A percentile compares a stretch with the other conserved stretches of the same genome.
phyloP scores from a whole-genome alignment of 2,329 filamentous ascomycete genomes.

The Neonectria coccinea region DNA sequence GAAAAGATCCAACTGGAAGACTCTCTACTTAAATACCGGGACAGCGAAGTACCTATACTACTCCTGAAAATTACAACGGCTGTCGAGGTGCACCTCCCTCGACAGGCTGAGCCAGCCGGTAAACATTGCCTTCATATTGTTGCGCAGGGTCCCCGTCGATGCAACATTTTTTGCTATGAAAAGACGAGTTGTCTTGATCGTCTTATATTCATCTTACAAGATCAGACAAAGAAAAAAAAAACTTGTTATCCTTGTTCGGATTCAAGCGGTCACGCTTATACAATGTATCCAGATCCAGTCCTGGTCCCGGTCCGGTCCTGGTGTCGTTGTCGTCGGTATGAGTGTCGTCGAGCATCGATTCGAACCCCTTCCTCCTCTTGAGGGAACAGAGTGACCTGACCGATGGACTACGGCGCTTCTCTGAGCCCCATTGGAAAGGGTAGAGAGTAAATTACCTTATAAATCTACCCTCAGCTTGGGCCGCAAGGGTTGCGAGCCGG shows the following conservation, averaged over 20 bases:
- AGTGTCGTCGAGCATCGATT: not conserved
- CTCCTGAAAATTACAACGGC: too few relatives aligned
- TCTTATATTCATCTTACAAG: not conserved
- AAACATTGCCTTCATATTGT: too few relatives aligned
- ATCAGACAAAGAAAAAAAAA: not conserved
- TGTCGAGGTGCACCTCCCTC: too few relatives aligned
- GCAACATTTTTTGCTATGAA: too few relatives aligned
- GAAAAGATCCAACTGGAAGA: too few relatives aligned
- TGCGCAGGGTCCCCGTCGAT: too few relatives aligned
- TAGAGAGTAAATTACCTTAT: not conserved
- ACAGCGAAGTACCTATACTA: too few relatives aligned
- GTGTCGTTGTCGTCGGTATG: not conserved
- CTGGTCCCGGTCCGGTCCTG: not conserved
- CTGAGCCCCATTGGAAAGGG: not conserved
- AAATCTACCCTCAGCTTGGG: not conserved
- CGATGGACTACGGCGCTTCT: not conserved
- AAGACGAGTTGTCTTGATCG: not conserved
- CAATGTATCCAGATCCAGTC: not conserved
- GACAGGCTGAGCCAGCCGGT: too few relatives aligned
- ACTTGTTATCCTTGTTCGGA: not conserved
- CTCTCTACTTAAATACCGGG: too few relatives aligned
- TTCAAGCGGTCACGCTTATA: not conserved
- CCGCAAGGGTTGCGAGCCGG: not conserved
- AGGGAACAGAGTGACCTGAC: slow-evolving; percentile 2
- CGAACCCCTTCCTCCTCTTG: slow-evolving; percentile 3